These are phyloP conservation scores for Thymus quinquecostatus DNA, from an alignment of 257 asterid genomes.

Conservation along the genomic window DNA sequence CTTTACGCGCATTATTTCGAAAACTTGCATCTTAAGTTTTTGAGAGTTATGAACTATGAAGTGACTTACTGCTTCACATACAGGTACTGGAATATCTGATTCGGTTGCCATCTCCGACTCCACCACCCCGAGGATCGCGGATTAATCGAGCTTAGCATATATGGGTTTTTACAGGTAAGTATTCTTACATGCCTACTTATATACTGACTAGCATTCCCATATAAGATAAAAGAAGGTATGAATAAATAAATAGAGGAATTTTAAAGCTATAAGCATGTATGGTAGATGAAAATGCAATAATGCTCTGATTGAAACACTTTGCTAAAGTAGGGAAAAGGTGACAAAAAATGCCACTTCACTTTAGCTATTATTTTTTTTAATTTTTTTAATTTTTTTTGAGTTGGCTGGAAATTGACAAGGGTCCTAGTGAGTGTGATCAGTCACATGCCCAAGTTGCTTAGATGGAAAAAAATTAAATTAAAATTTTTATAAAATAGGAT, in stretches of 20 bases:
- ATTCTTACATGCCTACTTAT: constrained; percentile 3
- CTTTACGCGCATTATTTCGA: neutral
- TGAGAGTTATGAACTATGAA: neutral
- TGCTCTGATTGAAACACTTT: constrained; percentile 39
- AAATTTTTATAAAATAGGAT: constrained; percentile 26
- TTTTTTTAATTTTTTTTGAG: constrained; percentile 24
- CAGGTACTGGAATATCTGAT: constrained; percentile 44
- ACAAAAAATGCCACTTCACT: constrained; percentile 64
- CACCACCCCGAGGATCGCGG: constrained; percentile 29
- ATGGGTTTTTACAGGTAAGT: constrained; percentile 31
- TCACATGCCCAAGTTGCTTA: constrained; percentile 53
- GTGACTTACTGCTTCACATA: constrained; percentile 46
- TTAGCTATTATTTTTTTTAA: constrained; percentile 32
- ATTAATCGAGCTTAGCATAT: constrained; percentile 27
- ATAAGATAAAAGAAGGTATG: constrained; percentile 18
- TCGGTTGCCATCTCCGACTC: constrained; percentile 45
- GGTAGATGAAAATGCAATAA: constrained; percentile 41
- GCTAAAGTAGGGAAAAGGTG: constrained; percentile 54
- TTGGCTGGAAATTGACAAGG: constrained; percentile 39
- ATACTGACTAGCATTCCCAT: constrained; percentile 1
- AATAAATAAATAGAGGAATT: constrained; percentile 32
- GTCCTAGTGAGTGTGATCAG: constrained; percentile 43
- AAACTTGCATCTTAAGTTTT: neutral
- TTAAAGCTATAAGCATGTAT: constrained; percentile 27
- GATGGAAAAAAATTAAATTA: constrained; percentile 12